Evolutionary conservation across 192 early-diverging fungal species (phyloP).

Genomic region (Coemansia interrupta): DNA sequence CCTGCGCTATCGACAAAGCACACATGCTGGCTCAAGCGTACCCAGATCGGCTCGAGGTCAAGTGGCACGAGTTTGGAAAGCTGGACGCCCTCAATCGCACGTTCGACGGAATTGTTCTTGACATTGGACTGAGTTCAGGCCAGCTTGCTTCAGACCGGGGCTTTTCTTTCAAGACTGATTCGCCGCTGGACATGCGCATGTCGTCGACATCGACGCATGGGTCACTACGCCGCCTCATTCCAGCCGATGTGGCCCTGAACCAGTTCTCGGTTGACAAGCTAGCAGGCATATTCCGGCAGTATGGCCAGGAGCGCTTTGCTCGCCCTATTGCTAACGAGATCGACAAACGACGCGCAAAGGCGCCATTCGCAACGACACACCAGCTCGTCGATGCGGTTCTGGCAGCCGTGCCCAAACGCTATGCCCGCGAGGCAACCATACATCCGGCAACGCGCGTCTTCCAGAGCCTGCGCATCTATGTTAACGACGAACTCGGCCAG

Average conservation of each 20-base stretch:
- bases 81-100: constrained; percentile 19
- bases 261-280: constrained; percentile 60
- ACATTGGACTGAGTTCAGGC: constrained; percentile 70
- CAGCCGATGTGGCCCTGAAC: constrained; percentile 65
- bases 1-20: constrained; percentile 59
- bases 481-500: constrained; percentile 70
- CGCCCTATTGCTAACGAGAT: constrained; percentile 63
- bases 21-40: constrained; percentile 46
- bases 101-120: constrained; percentile 70
- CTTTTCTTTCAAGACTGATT: constrained; percentile 65
- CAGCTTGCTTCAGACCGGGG: constrained; percentile 68
- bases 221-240: constrained; percentile 41
- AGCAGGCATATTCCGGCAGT: constrained; percentile 59
- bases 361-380: constrained; percentile 56
- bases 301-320: constrained; percentile 65
- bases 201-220: constrained; percentile 15
- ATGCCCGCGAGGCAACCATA: constrained; percentile 37
- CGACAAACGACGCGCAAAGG: constrained; percentile 48
- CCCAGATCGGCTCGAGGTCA: constrained; percentile 55
- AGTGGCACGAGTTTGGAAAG: constrained; percentile 62
- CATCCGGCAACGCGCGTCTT: constrained; percentile 58
- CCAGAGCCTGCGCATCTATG: constrained; percentile 63
- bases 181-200: constrained; percentile 79
- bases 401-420: constrained; percentile 49
- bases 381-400: constrained; percentile 57